These are phyloP conservation scores for Myriangium duriaei DNA, from an alignment of 2,329 filamentous ascomycete genomes.

Conservation along the genomic window DNA sequence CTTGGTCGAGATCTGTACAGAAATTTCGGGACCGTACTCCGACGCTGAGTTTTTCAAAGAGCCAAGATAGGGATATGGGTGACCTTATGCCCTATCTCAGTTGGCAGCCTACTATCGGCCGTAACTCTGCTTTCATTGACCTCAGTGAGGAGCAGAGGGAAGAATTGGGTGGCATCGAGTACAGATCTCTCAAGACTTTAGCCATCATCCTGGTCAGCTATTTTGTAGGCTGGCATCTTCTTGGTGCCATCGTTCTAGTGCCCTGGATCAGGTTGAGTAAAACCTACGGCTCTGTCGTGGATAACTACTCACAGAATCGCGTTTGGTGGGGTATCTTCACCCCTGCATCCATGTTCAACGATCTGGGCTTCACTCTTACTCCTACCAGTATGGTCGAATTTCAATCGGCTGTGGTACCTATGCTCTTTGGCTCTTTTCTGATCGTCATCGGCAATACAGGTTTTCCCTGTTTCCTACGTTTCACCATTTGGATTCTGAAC, in stretches of 20 bases:
- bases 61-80: slow-evolving; percentile 38
- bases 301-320: slow-evolving; percentile 46
- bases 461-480: slow-evolving; percentile 86
- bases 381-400: slow-evolving; percentile 92
- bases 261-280: slow-evolving; percentile 64
- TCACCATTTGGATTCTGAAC: slow-evolving; percentile 76
- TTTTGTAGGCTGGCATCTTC: slow-evolving; percentile 68
- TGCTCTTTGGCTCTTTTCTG: slow-evolving; percentile 70
- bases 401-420: slow-evolving; percentile 58
- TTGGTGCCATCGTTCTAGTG: slow-evolving; percentile 60
- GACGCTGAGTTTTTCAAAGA: slow-evolving; percentile 9
- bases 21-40: slow-evolving; percentile 2
- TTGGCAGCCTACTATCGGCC: slow-evolving; percentile 81
- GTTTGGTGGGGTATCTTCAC: slow-evolving; percentile 94
- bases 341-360: slow-evolving; percentile 77
- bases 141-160: slow-evolving; percentile 84
- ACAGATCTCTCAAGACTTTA: slow-evolving; percentile 78
- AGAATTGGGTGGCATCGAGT: slow-evolving; percentile 92
- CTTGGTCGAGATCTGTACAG: slow-evolving; percentile 1
- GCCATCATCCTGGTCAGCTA: slow-evolving; percentile 66
- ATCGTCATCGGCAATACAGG: slow-evolving; percentile 93
- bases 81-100: slow-evolving; percentile 76
- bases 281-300: slow-evolving; percentile 54
- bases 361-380: slow-evolving; percentile 86
- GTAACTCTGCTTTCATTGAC: slow-evolving; percentile 86